Evolutionary conservation across 1,284 basidiomycete genomes (phyloP).

Genomic region (Pseudozyma hubeiensis): DNA sequence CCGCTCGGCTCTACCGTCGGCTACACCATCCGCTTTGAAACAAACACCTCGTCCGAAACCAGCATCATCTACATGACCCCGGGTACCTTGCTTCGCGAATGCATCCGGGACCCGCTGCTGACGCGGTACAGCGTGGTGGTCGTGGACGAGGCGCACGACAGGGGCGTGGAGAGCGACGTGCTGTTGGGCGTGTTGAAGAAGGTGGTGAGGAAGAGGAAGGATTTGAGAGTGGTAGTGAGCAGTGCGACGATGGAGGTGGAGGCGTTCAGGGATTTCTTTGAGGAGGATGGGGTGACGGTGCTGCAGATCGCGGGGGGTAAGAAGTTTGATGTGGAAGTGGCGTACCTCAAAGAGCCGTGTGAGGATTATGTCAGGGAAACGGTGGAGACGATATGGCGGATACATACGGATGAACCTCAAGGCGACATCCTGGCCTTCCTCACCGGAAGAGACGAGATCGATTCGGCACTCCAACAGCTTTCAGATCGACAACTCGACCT

Average conservation of each 20-base stretch:
- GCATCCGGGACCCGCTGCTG: constrained; percentile 59
- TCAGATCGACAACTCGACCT: constrained; percentile 82
- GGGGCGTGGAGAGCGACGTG: constrained; percentile 69
- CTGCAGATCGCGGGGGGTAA: constrained; percentile 69
- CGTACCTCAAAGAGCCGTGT: constrained; percentile 67
- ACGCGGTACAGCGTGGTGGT: constrained; percentile 68
- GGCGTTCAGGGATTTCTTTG: constrained; percentile 87
- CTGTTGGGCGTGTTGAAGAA: constrained; percentile 70
- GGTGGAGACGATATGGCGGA: constrained; percentile 68
- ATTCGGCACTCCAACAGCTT: constrained; percentile 83
- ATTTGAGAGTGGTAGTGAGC: constrained; percentile 88
- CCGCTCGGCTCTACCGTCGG: constrained; percentile 83
- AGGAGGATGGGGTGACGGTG: constrained; percentile 60
- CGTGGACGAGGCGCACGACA: constrained; percentile 71
- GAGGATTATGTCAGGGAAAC: constrained; percentile 67
- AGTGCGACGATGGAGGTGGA: constrained; percentile 94
- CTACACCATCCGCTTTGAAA: constrained; percentile 70
- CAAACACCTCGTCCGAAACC: constrained; percentile 64
- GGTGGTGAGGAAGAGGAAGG: constrained; percentile 87
- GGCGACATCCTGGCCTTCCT: constrained; percentile 72
- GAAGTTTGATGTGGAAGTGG: constrained; percentile 69
- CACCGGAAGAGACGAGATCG: constrained; percentile 71
- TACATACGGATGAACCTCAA: constrained; percentile 72
- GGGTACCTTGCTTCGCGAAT: constrained; percentile 60
- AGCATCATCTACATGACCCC: constrained; percentile 67